A percentile compares a stretch with the other conserved stretches of the same genome.
Evolutionary conservation across 495 filamentous ascomycete species (phyloP).

Genomic region (Neurospora sp.): DNA sequence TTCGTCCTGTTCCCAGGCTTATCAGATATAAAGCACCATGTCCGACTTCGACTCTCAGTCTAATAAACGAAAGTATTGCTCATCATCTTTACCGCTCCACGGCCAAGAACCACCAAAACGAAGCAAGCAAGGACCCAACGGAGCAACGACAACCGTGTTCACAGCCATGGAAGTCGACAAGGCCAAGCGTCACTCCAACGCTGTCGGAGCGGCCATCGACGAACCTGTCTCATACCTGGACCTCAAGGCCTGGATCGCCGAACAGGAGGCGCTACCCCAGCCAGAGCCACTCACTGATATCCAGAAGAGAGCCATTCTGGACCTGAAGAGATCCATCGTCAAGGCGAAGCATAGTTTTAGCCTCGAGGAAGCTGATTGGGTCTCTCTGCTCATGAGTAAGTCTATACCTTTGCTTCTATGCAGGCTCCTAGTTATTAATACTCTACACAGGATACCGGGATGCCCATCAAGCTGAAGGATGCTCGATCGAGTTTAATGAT

Average conservation of each 20-base stretch:
- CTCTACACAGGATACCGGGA: constrained; percentile 11
- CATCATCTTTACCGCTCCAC: not conserved
- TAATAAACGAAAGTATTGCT: not conserved
- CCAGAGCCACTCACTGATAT: constrained; percentile 21
- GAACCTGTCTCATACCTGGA: constrained; percentile 16
- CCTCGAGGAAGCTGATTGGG: constrained; percentile 24
- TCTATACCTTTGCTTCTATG: not conserved
- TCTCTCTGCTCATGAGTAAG: constrained; percentile 27
- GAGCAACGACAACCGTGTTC: not conserved
- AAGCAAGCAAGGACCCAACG: not conserved
- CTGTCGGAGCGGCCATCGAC: constrained; percentile 2
- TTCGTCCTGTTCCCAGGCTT: not conserved
- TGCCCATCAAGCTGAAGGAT: constrained; percentile 3
- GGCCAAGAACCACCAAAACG: not conserved
- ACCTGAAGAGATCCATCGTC: constrained; percentile 19
- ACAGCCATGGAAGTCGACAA: not conserved
- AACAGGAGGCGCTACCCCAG: constrained; percentile 18
- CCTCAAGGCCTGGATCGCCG: constrained; percentile 27
- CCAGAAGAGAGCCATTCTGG: constrained; percentile 21
- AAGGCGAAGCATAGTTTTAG: constrained; percentile 14
- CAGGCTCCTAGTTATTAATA: not conserved
- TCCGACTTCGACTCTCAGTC: not conserved
- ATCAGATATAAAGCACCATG: not conserved
- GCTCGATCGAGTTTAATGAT: not conserved
- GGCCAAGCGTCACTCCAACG: not conserved